Evolutionary conservation across 1,139 yeast genomes (phyloP), one percentile per base, ranked within the genome.

Genomic region (Saccharomyces pastorianus): DNA sequence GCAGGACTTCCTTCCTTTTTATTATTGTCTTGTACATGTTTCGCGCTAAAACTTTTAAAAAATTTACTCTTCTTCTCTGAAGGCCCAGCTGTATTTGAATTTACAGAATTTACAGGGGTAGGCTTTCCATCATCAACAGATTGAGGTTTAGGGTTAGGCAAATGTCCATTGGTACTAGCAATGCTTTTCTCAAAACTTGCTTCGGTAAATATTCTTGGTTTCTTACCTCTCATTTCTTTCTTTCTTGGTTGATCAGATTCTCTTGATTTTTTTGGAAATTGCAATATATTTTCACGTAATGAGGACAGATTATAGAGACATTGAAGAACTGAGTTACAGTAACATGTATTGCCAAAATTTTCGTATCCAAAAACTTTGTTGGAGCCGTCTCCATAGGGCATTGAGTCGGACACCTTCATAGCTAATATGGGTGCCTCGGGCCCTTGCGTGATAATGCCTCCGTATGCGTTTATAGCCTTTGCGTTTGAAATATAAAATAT

Each of bases 271-370:
- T 54, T 54, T 2, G 83, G 82, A 56, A 75, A 74, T 23, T 70
- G 46, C 20, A 82, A 66, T 6, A 90, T 72, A 51, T 78, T 77
- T 25, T 76, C 73, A 48, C 96, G 76, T 64, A 90, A 88, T 25
- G 76, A 77, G 50, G 79, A 80, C 1, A 90, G 79, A 68, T 85
- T 84, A 72, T 81, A 90, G 31, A 90, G 77, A 61, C 95, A 88
- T 68, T 90, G 97, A 20, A 90, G 73, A 27, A 91, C 85, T 11
- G 96, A 87, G 65, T 91, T 90, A 69, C 96, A 88, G 70, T 91
- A 90, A 71, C 97, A 89, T 0, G 95, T 89, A 68, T 85, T 84
- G 1, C 97, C 96, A 67, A 88, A 90, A 70, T 90, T 90, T 69
- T 90, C 97, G 82, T 91, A 83, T 6, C 98, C 98, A 71, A 84